phyloP scores from a whole-genome alignment of 2,329 filamentous ascomycete species.

The Talaromyces piceae region DNA sequence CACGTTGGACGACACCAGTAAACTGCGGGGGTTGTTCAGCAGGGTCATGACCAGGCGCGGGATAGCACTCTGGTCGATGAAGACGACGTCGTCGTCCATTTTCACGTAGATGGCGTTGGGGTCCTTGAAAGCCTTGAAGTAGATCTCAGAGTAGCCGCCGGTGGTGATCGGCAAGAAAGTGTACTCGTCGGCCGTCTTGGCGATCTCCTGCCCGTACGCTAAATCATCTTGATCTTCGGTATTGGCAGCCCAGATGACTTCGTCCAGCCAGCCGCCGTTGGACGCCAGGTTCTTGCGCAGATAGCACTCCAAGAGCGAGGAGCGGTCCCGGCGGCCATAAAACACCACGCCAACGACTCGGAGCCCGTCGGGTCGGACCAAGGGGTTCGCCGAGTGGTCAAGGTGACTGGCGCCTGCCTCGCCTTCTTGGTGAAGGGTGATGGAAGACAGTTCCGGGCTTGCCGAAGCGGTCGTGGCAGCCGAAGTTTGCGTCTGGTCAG shows the following conservation, averaged over 20 bases:
- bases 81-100: constrained; percentile 12
- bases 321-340: constrained; percentile 10
- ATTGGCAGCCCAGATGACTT: constrained; percentile 10
- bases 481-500: neutral
- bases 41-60: constrained; percentile 8
- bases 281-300: constrained; percentile 10
- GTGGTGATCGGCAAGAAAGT: constrained; percentile 3
- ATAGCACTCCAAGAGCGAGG: constrained; percentile 11
- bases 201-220: constrained; percentile 8
- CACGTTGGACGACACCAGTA: constrained; percentile 10
- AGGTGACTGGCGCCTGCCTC: constrained; percentile 10
- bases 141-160: constrained; percentile 6
- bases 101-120: constrained; percentile 10
- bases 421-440: constrained; percentile 9
- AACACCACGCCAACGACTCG: constrained; percentile 9
- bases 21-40: constrained; percentile 7
- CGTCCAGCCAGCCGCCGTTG: constrained; percentile 10
- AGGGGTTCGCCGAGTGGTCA: constrained; percentile 8
- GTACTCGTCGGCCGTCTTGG: constrained; percentile 6
- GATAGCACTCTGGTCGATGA: constrained; percentile 11
- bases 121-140: constrained; percentile 5
- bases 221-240: constrained; percentile 9
- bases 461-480: neutral
- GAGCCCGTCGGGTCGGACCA: constrained; percentile 2
- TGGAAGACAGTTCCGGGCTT: constrained; percentile 4